These are phyloP conservation scores for Zymoseptoria pseudotritici DNA, from an alignment of 2,329 filamentous ascomycete genomes.

Conservation along the genomic window DNA sequence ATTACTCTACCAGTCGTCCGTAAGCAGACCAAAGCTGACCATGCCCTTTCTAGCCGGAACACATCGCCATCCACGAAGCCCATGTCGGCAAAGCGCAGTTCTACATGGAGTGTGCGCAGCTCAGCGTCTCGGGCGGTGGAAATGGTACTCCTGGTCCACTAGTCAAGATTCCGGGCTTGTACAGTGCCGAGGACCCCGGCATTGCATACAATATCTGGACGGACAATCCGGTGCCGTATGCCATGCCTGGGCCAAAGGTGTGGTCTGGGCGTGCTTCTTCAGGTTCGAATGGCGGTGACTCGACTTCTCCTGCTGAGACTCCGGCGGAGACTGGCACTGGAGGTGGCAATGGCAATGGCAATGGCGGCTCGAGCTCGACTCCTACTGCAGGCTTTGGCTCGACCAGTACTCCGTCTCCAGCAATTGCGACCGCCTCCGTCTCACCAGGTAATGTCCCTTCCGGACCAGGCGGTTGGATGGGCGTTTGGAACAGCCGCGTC, in stretches of 20 bases:
- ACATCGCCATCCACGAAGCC: slow-evolving; percentile 15
- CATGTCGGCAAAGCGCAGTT: slow-evolving; percentile 14
- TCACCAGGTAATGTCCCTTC: background rate
- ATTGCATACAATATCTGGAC: slow-evolving; percentile 17
- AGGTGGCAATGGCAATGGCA: background rate
- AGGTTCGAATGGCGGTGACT: background rate
- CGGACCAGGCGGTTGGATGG: background rate
- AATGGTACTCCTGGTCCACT: slow-evolving; percentile 11
- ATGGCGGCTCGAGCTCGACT: background rate
- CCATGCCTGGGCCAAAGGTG: slow-evolving; percentile 12
- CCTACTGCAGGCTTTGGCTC: background rate
- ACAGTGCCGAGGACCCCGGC: slow-evolving; percentile 16
- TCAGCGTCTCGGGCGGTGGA: slow-evolving; percentile 15
- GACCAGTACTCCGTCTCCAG: background rate
- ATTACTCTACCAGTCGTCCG: too few species aligned
- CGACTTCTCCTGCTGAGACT: background rate
- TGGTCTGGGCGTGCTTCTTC: slow-evolving; percentile 3
- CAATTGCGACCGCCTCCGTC: background rate
- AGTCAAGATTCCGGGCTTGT: slow-evolving; percentile 18
- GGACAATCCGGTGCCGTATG: slow-evolving; percentile 11
- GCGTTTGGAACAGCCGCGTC: too few species aligned
- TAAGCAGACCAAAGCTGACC: background rate
- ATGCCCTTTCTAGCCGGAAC: slow-evolving; percentile 3
- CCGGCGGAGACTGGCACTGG: background rate
- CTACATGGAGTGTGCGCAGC: slow-evolving; percentile 16